Evolutionary conservation across 371 early-diverging fungal species (phyloP), one percentile per base, ranked within the genome.

Genomic region (Actinomucor elegans): DNA sequence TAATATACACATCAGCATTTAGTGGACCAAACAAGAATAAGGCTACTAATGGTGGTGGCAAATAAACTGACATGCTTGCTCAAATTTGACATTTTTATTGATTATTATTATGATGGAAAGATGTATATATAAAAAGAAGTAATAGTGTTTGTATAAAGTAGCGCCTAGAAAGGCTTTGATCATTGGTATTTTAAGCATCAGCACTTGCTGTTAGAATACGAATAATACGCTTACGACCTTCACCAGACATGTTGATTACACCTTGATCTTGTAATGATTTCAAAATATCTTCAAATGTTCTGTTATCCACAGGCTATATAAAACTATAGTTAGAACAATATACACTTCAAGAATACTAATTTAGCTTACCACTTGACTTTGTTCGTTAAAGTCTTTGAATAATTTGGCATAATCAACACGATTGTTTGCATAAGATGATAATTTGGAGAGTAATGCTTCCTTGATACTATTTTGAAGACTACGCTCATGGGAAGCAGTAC

Each of bases 401-500:
- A 77, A 56, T 36, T 66, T 67, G 14, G 61, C 48, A 58, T 66
- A 78, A 24, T 67, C 72, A 32, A 79, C 61, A 28, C 64, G 64
- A 5, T 50, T 62, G 28, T 62, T 63, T 21, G 67, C 63, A 26
- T 70, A 67, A 20, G 66, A 61, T 27, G 66, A 52, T 41, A 80
- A 57, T 42, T 77, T 41, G n/a, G 60, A 60, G 51, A 69, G 52
- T 24, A 82, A 38, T 47, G 78, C 77, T 33, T 67, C 72, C 26
- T 68, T 67, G 38, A 80, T 55, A 50, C 75, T 77, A 47, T 78
- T 79, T 48, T 75, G 67, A 49, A 80, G 55, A 15, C 69, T 66
- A 41, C 83, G 80, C 23, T 80, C 83, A 50, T 75, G 75, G 11
- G 83, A 73, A 24, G 80, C 80, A 33, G 73, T 73, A 7, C 99